phyloP scores from a whole-genome alignment of 108 stramenopile genomes.

The Skeletonema marinoi region DNA sequence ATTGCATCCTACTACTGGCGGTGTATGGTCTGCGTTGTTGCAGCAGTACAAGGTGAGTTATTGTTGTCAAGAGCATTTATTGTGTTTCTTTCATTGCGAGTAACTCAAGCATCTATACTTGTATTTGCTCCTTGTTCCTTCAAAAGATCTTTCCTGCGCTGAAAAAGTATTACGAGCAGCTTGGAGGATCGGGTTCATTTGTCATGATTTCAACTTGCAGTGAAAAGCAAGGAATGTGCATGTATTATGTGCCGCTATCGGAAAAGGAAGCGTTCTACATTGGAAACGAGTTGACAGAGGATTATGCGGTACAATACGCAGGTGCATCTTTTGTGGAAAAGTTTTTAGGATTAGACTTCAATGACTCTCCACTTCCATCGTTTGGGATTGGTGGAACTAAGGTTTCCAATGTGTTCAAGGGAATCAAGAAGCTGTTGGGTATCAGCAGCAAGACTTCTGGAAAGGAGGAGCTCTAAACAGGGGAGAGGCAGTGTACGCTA shows the following conservation, averaged over 20 bases:
- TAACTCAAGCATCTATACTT: background rate
- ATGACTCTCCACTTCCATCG: background rate
- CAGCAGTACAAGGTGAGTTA: slow-evolving; percentile 62
- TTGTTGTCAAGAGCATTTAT: background rate
- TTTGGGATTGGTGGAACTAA: slow-evolving; percentile 2
- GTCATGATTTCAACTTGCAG: slow-evolving; percentile 74
- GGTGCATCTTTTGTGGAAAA: slow-evolving; percentile 8
- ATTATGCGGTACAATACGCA: slow-evolving; percentile 28
- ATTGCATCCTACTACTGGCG: slow-evolving; percentile 71
- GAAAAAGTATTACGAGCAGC: slow-evolving; percentile 54
- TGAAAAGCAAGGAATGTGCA: slow-evolving; percentile 67
- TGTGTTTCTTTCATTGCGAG: background rate
- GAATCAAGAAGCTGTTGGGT: slow-evolving; percentile 21
- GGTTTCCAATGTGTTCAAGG: slow-evolving; percentile 22
- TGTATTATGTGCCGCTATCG: slow-evolving; percentile 71
- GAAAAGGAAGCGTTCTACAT: slow-evolving; percentile 60
- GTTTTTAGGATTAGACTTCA: background rate
- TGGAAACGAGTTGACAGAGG: slow-evolving; percentile 42
- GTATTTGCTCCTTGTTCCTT: background rate
- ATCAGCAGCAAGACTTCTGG: background rate
- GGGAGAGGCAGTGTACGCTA: background rate
- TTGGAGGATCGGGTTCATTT: slow-evolving; percentile 34
- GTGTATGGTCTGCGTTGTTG: slow-evolving; percentile 69
- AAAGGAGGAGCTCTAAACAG: background rate
- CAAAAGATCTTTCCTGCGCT: slow-evolving; percentile 72